phyloP scores from a whole-genome alignment of 2,329 filamentous ascomycete genomes.

The Trichoderma atrobrunneum region DNA sequence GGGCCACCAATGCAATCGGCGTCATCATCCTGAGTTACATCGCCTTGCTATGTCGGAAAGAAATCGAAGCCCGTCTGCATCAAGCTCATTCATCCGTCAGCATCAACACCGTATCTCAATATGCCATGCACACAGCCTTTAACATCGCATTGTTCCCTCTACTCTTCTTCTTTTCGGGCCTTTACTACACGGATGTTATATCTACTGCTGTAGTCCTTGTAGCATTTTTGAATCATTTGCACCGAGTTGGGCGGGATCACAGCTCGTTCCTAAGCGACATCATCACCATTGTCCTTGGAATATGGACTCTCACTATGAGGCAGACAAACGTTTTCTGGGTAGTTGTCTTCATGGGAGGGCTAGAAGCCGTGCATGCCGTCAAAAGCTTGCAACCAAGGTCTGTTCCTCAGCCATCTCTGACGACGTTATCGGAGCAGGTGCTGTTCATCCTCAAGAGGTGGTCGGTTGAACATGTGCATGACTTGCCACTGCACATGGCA shows the following conservation, averaged over 20 bases:
- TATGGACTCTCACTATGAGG: slow-evolving; percentile 70
- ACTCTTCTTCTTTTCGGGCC: slow-evolving; percentile 89
- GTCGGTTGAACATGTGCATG: slow-evolving; percentile 53
- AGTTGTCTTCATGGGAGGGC: slow-evolving; percentile 68
- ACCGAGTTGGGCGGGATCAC: slow-evolving; percentile 37
- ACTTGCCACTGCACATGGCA: slow-evolving; percentile 47
- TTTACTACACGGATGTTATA: slow-evolving; percentile 93
- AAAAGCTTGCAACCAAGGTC: slow-evolving; percentile 41
- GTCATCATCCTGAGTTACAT: slow-evolving; percentile 41
- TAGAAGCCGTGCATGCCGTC: slow-evolving; percentile 53
- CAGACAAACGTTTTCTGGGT: slow-evolving; percentile 99
- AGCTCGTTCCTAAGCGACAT: slow-evolving; percentile 42
- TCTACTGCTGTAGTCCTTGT: slow-evolving; percentile 74
- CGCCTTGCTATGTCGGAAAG: slow-evolving; percentile 50
- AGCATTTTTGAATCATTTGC: slow-evolving; percentile 59
- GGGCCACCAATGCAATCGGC: slow-evolving; percentile 47
- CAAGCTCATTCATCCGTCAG: slow-evolving; percentile 24
- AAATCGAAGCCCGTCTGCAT: slow-evolving; percentile 46
- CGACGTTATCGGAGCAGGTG: slow-evolving; percentile 35
- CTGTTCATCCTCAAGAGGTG: slow-evolving; percentile 43
- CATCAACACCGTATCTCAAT: slow-evolving; percentile 34
- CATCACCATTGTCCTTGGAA: slow-evolving; percentile 53
- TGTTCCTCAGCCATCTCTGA: slow-evolving; percentile 31
- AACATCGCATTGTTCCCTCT: slow-evolving; percentile 85
- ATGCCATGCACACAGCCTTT: slow-evolving; percentile 61